These are phyloP conservation scores for Fusarium veterinarium DNA, from an alignment of 2,329 filamentous ascomycete species.

Conservation along the genomic window DNA sequence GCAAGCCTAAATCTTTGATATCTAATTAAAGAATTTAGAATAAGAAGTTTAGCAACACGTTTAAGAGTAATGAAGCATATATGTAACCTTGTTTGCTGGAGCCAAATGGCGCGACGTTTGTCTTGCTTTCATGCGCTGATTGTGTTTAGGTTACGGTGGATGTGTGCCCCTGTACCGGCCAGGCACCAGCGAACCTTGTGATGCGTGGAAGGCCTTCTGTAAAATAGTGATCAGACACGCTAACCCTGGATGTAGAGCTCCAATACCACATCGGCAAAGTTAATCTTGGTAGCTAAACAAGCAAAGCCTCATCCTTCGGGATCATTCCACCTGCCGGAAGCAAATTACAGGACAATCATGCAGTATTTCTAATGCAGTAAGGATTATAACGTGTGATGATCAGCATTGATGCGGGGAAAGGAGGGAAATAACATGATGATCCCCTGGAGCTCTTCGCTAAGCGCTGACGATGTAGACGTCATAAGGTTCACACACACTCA, in stretches of 20 bases:
- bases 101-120: not conserved
- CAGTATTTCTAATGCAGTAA: not conserved
- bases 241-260: not conserved
- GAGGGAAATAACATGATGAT: not conserved
- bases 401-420: constrained; percentile 9
- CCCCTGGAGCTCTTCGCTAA: not conserved
- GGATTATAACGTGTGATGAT: constrained; percentile 12
- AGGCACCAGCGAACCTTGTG: not conserved
- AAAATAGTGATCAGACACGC: constrained; percentile 3
- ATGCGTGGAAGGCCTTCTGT: not conserved
- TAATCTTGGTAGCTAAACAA: not conserved
- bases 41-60: no score
- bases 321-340: not conserved
- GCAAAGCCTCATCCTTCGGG: constrained; percentile 15
- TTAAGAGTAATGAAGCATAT: not conserved
- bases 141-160: not conserved
- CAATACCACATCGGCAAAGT: constrained; percentile 22
- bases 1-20: no score
- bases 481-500: constrained; percentile 1
- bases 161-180: not conserved
- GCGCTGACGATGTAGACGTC: constrained; percentile 14
- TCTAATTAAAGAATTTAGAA: fast-evolving
- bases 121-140: not conserved
- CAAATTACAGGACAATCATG: not conserved
- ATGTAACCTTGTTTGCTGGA: not conserved